Evolutionary conservation across 805 yeast species (phyloP), one percentile per base, ranked within the genome.

Genomic region (Metschnikowia lachancei): DNA sequence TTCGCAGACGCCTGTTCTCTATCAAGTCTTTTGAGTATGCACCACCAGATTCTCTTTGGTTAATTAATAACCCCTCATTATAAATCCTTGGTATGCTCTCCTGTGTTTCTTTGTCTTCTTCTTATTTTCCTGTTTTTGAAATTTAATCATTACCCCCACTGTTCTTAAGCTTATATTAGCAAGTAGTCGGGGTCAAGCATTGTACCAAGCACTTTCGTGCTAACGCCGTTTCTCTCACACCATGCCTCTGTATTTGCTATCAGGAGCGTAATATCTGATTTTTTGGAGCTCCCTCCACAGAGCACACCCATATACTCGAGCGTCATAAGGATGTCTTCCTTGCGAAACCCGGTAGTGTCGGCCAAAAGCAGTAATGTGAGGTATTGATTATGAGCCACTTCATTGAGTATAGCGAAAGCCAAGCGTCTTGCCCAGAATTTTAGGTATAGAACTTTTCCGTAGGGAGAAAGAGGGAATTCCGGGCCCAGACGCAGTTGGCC

Each of bases 391-490:
- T 39, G 31, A 3, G 29, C 44, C n/a, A 52, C 36, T 12, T 54
- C 50, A 37, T 49, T 45, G 36, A 45, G 38, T 5, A 69, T 47
- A 22, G 55, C 31, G 28, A 50, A 30, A 7, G 70, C 65, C 9
- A 72, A 47, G 36, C 55, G 59, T 39, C 75, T 71, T 6, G 85
- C 71, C 99, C 98, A 94, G 64, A 79, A 91, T 13, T 76, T 67
- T 16, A 86, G 59, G 59, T 90, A 94, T 6, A 91, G 79, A 9
- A 79, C 67, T 43, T 76, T 74, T 0, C 99, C 99, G 64, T 82
- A 86, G 0, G 85, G 83, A 5, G 96, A 86, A 9, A 94, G 67
- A 0, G 99, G 99, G 53, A 82, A 77, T 61, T 94, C 99, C 0
- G 99, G 99, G 0, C 97, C 95, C 49, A 96, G 89, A 1, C 78